Base-by-base conservation (phyloP, 2,329 filamentous ascomycete genomes). In the Didymella arachidicola region DNA sequence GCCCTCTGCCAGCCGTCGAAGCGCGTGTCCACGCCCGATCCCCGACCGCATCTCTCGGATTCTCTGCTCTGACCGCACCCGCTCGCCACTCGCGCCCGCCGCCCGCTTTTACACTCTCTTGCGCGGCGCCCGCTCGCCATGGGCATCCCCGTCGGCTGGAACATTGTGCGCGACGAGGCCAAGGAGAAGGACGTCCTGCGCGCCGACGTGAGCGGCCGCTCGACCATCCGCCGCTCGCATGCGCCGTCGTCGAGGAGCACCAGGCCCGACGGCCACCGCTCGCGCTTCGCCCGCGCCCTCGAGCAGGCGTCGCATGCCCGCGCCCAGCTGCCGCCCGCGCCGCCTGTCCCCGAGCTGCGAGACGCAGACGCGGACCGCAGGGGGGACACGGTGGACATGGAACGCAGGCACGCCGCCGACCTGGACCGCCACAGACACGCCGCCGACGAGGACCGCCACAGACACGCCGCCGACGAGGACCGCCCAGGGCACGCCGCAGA, bases 221-320 rank as follows among this genome's bases (percentile, higher is more conserved):
- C 84, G 38, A 76, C 83, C 41, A 88, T 88, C 68, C 83, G 86
- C 60, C 83, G 86, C 58, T 79, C 82, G 59, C 80, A 82, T 64
- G 65, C 65, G 42, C 69, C 72, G 43, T 64, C 70, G 36, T 64
- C 70, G 36, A 53, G 55, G 49, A 27, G 19, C 41, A 65, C 34
- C 39, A 61, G 47, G 50, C 59, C 63, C 30, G 57, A n/a, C 22
- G 34, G 46, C 32, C 41, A 59, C 14, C 50, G 54, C 18, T 52
- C 59, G 12, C 65, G 65, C 46, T 58, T 64, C 46, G 50, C 58
- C 42, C 53, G 45, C 22, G 44, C 55, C 38, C 50, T 50, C 30
- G 67, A 66, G 43, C 59, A 59, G n/a, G 41, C 61, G 8, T 39
- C 65, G n/a, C 59, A 64, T 44, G n/a, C 60, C 4, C 68, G 65